Percentiles rank a stretch among this genome's conserved stretches.
Conservation (phyloP, 1,284 basidiomycete genomes). For the Ustilago lituana region DNA sequence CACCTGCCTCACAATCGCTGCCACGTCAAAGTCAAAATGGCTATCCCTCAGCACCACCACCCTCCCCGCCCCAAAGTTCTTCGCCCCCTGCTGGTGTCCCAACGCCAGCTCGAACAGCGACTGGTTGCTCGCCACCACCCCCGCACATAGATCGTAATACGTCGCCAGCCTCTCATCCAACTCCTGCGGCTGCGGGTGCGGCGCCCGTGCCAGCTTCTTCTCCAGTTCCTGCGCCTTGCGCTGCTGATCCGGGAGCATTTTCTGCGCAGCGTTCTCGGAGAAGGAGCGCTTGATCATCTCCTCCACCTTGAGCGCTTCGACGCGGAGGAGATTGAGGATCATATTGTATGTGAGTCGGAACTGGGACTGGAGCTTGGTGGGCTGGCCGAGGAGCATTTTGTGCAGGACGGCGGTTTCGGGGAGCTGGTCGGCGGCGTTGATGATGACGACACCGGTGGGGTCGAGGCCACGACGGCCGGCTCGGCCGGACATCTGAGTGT, state of each 20-base stretch:
- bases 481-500: constrained; percentile 99
- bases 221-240: constrained; percentile 78
- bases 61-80: constrained; percentile 78
- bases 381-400: constrained; percentile 91
- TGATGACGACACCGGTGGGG: constrained; percentile 92
- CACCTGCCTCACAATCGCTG: constrained; percentile 80
- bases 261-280: constrained; percentile 95
- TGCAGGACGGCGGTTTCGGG: constrained; percentile 74
- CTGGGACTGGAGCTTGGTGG: constrained; percentile 92
- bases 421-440: constrained; percentile 79
- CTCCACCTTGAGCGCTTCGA: constrained; percentile 94
- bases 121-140: constrained; percentile 77
- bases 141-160: constrained; percentile 80
- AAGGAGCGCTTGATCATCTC: constrained; percentile 99
- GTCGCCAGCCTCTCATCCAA: constrained; percentile 74
- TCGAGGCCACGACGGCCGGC: constrained; percentile 96
- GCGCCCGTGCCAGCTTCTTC: constrained; percentile 75
- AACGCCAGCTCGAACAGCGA: constrained; percentile 76
- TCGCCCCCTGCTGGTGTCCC: constrained; percentile 75
- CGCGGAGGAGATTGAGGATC: constrained; percentile 95
- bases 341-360: constrained; percentile 99
- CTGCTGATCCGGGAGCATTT: constrained; percentile 90
- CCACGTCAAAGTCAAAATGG: constrained; percentile 77
- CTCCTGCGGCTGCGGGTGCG: constrained; percentile 73
- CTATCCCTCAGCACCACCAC: constrained; percentile 83